Evolutionary conservation across 306 rosid genomes (phyloP).

Genomic region (Rosa rugosa): DNA sequence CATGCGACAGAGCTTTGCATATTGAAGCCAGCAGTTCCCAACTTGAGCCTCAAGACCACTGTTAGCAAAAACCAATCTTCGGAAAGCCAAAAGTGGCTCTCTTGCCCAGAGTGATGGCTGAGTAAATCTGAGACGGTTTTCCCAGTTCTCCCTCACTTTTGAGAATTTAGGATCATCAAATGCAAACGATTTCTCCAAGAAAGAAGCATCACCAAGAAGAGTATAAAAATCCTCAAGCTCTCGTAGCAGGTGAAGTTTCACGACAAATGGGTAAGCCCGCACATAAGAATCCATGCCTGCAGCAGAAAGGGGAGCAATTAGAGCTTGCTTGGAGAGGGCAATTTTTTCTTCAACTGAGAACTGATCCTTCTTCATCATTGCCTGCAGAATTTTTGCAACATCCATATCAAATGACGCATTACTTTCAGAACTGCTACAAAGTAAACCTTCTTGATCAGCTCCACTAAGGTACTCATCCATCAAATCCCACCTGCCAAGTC

Average conservation of each 20-base stretch:
- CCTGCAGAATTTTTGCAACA: constrained; percentile 94
- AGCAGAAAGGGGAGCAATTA: constrained; percentile 92
- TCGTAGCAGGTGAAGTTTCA: constrained; percentile 86
- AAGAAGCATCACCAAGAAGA: constrained; percentile 74
- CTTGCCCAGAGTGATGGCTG: constrained; percentile 96
- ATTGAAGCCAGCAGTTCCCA: constrained; percentile 97
- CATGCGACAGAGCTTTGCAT: constrained; percentile 90
- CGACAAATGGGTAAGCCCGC: constrained; percentile 90
- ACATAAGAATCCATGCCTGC: constrained; percentile 98
- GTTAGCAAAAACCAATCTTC: constrained; percentile 78
- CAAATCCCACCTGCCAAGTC: constrained; percentile 98
- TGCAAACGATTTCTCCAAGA: constrained; percentile 76
- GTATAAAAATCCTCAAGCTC: constrained; percentile 88
- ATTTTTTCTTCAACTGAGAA: constrained; percentile 81
- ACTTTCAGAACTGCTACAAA: constrained; percentile 84
- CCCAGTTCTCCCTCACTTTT: constrained; percentile 82
- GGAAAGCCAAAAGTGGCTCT: constrained; percentile 87
- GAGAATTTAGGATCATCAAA: constrained; percentile 59
- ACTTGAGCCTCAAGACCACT: constrained; percentile 84
- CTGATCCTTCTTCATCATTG: constrained; percentile 93
- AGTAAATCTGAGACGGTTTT: constrained; percentile 77
- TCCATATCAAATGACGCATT: constrained; percentile 93
- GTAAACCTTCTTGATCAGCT: constrained; percentile 82
- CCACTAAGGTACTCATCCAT: constrained; percentile 95
- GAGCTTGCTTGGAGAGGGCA: constrained; percentile 83